Evolutionary conservation across 2,329 filamentous ascomycete species (phyloP), one percentile per base, ranked within the genome.

Genomic region (Alternaria ventricosa): DNA sequence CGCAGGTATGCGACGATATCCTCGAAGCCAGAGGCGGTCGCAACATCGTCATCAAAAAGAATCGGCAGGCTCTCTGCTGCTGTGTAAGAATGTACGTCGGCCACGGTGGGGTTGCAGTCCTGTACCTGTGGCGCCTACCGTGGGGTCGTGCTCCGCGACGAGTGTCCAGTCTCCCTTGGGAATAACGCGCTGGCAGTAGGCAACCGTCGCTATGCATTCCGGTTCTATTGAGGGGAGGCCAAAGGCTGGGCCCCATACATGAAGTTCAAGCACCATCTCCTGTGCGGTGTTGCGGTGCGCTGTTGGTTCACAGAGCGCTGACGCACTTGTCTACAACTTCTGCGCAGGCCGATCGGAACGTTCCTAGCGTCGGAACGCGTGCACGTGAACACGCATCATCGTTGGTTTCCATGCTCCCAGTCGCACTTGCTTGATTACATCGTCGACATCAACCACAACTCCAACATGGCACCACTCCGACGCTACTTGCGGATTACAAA

Each of bases 401-500:
- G 44, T 55, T n/a, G 20, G 15, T 49, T 50, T 47, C 30, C 11
- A 41, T 25, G 45, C 18, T 47, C 8, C 15, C 28, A 47, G 41
- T 7, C 8, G 22, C 43, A 47, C 10, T 43, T 20, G 30, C 25
- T 41, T 41, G 30, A 49, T 43, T 3, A 51, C 55, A 44, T 33
- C 2, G 22, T 27, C 55, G n/a, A 50, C 45, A 27, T 20, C 30
- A n/a, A 33, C 18, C 25, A 33, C 27, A 28, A 13, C 33, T 61
- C 43, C 22, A 43, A 53, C 20, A 97, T 97, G 94, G 91, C 94
- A 12, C 94, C 94, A 11, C 88, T 97, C 51, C 89, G 94, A 63
- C 89, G 94, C 73, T 97, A 98, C 78, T 86, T 98, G 59, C 89
- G 95, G 56, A 97, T 98, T 72, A 95, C 92, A 59, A 94, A 95